These are phyloP conservation scores for Viola odorata DNA, from an alignment of 345 rosid genomes.

Conservation along the genomic window DNA sequence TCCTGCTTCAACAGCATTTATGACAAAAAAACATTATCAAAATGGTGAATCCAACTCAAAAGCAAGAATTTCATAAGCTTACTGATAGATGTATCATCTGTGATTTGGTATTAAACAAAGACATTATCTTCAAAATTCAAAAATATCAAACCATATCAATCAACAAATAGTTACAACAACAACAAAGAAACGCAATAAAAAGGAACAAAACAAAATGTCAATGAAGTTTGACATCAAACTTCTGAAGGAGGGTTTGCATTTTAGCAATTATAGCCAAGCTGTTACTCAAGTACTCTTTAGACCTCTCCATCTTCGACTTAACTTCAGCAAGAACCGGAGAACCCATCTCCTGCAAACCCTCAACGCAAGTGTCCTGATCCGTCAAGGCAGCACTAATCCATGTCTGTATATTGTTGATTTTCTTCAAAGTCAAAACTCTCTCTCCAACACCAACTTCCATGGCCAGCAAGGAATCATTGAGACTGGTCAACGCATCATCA, in stretches of 20 bases:
- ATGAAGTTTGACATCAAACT: conserved; percentile 37
- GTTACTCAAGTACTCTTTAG: conserved; percentile 48
- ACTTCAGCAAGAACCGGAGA: conserved; percentile 39
- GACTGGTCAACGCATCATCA: conserved; percentile 46
- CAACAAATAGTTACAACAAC: too few species aligned
- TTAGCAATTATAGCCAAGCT: conserved; percentile 66
- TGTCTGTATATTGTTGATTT: conserved; percentile 54
- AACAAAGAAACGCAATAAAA: neutral
- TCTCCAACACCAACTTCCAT: conserved; percentile 34
- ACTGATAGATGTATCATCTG: too few species aligned
- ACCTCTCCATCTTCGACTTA: conserved; percentile 34
- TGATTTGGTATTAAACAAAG: too few species aligned
- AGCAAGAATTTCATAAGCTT: too few species aligned
- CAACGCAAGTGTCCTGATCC: conserved; percentile 58
- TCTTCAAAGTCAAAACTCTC: conserved; percentile 31
- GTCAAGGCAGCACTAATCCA: conserved; percentile 75
- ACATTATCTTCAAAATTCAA: too few species aligned
- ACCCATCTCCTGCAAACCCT: conserved; percentile 69
- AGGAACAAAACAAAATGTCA: conserved; percentile 8
- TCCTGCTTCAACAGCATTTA: too few species aligned
- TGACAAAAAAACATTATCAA: too few species aligned
- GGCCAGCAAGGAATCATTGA: conserved; percentile 41
- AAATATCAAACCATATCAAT: too few species aligned
- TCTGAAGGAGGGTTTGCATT: conserved; percentile 38
- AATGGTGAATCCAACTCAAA: too few species aligned